These are phyloP conservation scores for Zasmidium citrigriseum DNA, from an alignment of 2,329 filamentous ascomycete species.

Conservation along the genomic window DNA sequence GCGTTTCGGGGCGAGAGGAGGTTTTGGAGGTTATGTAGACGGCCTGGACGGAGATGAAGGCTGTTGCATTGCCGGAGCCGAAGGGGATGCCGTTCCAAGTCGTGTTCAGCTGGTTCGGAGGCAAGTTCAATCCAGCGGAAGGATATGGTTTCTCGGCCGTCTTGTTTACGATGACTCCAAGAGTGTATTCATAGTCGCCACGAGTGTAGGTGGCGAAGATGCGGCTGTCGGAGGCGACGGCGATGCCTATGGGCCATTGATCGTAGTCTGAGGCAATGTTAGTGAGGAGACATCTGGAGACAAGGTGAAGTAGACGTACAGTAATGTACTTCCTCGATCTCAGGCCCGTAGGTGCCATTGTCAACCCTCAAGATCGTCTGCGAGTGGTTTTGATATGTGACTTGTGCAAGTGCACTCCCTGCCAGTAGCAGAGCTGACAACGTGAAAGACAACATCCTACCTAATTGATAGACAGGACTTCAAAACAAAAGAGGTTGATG, in stretches of 20 bases:
- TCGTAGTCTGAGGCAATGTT: constrained; percentile 35
- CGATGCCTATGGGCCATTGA: constrained; percentile 50
- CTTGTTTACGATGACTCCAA: constrained; percentile 50
- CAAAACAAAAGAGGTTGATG: too few relatives aligned
- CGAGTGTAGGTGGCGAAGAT: constrained; percentile 51
- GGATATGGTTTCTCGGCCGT: constrained; percentile 52
- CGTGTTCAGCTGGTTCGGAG: constrained; percentile 39
- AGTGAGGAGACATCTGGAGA: not conserved
- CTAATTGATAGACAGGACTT: not conserved
- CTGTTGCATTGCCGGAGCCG: constrained; percentile 44
- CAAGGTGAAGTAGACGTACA: constrained; percentile 27
- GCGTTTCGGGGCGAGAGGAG: constrained; percentile 39
- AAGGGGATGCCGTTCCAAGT: constrained; percentile 45
- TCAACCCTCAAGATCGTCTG: constrained; percentile 44
- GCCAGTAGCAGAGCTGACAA: constrained; percentile 15
- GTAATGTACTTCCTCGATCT: constrained; percentile 52
- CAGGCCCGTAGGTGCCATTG: constrained; percentile 50
- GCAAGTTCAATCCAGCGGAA: constrained; percentile 39
- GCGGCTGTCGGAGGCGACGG: constrained; percentile 44
- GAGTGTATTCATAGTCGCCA: constrained; percentile 48
- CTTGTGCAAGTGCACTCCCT: constrained; percentile 19
- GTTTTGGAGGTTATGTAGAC: constrained; percentile 46
- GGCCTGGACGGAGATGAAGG: constrained; percentile 48
- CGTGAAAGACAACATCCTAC: not conserved
- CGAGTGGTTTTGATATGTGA: constrained; percentile 30